These are phyloP conservation scores for Hemileccinum rubropunctum DNA, from an alignment of 768 basidiomycete species.

Conservation along the genomic window DNA sequence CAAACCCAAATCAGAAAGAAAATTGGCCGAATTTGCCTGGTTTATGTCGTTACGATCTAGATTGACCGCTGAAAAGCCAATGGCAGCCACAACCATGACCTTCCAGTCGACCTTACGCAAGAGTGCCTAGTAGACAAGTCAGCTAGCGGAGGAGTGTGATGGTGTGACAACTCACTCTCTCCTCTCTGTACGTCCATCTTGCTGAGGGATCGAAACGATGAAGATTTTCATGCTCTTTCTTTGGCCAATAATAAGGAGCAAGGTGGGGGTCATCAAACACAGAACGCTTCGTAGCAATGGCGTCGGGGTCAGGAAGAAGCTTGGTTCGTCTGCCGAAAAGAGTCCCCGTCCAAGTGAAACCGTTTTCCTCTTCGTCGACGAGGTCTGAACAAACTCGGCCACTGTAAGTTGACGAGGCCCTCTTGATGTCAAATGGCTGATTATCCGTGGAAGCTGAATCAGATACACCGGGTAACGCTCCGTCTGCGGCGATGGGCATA, in stretches of 20 bases:
- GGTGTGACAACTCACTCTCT: conserved; percentile 34
- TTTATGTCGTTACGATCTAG: conserved; percentile 52
- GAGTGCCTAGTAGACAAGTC: conserved; percentile 34
- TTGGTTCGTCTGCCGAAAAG: conserved; percentile 6
- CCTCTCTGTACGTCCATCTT: conserved; percentile 60
- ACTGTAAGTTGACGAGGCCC: not conserved
- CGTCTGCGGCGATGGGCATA: not conserved
- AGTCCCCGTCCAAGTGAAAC: not conserved
- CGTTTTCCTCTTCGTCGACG: conserved; percentile 7
- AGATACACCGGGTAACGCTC: not conserved
- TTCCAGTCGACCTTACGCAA: conserved; percentile 60
- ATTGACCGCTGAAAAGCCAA: conserved; percentile 57
- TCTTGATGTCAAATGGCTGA: not conserved
- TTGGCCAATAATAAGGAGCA: conserved; percentile 45
- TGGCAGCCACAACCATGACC: conserved; percentile 54
- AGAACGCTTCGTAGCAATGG: conserved; percentile 47
- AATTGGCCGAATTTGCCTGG: conserved; percentile 57
- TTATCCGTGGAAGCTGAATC: not conserved
- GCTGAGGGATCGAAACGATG: conserved; percentile 55
- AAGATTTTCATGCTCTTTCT: conserved; percentile 49
- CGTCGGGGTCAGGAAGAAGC: conserved; percentile 26
- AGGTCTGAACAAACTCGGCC: conserved; percentile 1
- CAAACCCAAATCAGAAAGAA: conserved; percentile 54
- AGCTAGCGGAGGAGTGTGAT: not conserved
- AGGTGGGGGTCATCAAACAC: conserved; percentile 51